Percentiles rank a stretch among this genome's conserved stretches.
Evolutionary conservation across 257 asterid species (phyloP).

Genomic region (Scutellaria galericulata): DNA sequence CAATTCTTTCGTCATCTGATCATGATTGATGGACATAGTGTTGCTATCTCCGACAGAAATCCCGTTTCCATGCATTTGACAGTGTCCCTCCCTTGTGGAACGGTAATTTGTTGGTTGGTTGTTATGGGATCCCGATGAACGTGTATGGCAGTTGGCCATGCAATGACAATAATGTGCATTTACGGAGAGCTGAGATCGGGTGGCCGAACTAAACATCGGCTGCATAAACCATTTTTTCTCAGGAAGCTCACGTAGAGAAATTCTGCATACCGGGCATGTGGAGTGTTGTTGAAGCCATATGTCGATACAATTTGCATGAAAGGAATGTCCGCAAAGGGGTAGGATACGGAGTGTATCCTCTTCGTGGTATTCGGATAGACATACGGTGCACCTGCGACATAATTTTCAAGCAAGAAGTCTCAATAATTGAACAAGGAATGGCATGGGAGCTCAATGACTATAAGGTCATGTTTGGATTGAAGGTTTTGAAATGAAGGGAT

Average conservation of each 20-base stretch:
- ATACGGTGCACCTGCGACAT: constrained; percentile 66
- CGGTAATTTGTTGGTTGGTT: constrained; percentile 33
- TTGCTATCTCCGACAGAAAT: constrained; percentile 30
- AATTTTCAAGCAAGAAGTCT: neutral
- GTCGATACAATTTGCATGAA: constrained; percentile 75
- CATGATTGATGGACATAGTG: constrained; percentile 29
- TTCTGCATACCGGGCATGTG: constrained; percentile 84
- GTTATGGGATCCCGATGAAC: constrained; percentile 36
- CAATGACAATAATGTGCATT: constrained; percentile 45
- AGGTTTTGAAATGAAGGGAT: too few relatives aligned
- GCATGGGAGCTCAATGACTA: too few relatives aligned
- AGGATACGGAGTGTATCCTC: constrained; percentile 68
- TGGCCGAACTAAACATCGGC: constrained; percentile 76
- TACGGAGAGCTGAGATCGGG: constrained; percentile 51
- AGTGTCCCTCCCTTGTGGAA: constrained; percentile 29
- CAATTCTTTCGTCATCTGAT: constrained; percentile 32
- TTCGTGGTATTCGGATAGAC: constrained; percentile 64
- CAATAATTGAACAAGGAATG: neutral
- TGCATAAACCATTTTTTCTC: constrained; percentile 67
- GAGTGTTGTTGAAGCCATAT: constrained; percentile 78
- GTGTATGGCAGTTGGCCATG: constrained; percentile 43
- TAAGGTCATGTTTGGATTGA: too few relatives aligned
- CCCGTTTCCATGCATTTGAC: neutral
- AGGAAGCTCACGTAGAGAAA: constrained; percentile 70
- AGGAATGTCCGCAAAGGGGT: constrained; percentile 72